Conservation (phyloP, 2,329 filamentous ascomycete species). For the Herpotrichia juniperi region DNA sequence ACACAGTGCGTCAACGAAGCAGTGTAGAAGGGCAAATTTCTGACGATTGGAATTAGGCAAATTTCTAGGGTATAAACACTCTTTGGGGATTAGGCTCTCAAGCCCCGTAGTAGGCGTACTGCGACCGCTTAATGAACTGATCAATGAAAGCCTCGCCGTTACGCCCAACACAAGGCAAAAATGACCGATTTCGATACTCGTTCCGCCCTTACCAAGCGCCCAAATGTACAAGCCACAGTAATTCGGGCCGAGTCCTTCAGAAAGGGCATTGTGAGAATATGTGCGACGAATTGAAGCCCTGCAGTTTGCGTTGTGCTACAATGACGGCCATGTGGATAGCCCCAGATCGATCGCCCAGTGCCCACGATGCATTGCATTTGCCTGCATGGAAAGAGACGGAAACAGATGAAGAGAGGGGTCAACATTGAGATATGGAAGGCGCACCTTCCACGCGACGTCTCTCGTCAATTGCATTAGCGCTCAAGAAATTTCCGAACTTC, state of each 20-base stretch:
- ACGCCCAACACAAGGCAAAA: neutral
- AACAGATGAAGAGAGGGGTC: neutral
- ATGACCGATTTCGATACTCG: neutral
- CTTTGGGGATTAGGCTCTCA: neutral
- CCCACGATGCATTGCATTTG: neutral
- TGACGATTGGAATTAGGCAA: neutral
- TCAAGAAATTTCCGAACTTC: neutral
- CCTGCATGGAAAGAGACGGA: neutral
- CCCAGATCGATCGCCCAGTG: neutral
- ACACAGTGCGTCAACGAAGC: neutral
- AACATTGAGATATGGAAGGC: slow-evolving; percentile 3
- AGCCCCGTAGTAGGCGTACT: neutral
- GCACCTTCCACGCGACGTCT: neutral
- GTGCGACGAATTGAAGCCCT: neutral
- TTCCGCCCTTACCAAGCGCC: neutral
- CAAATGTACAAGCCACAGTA: neutral
- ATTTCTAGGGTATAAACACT: neutral
- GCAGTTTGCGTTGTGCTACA: neutral
- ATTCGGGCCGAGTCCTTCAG: slow-evolving; percentile 10
- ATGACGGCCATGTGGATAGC: neutral
- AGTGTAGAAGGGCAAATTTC: neutral
- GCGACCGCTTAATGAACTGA: neutral
- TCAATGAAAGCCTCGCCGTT: neutral
- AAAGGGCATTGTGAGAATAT: neutral
- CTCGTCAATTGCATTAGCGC: neutral